phyloP scores from a whole-genome alignment of 83 land plant species.

The Diphasiastrum complanatum region DNA sequence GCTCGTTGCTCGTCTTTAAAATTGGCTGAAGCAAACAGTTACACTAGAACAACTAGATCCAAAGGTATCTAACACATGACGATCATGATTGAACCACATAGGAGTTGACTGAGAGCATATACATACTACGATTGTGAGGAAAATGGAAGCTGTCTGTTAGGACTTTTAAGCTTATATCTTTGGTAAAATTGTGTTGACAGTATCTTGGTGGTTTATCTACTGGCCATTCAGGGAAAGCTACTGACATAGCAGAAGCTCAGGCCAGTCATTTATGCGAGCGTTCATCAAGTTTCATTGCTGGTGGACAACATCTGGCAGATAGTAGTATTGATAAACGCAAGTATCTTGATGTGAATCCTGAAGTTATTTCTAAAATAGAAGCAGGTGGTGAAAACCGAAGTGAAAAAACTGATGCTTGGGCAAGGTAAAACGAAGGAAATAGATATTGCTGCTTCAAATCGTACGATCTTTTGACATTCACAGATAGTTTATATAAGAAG shows the following conservation, averaged over 20 bases:
- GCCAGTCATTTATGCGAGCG: no score
- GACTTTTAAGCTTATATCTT: no score
- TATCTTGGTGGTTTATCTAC: no score
- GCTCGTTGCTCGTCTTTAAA: not conserved
- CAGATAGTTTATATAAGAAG: not conserved
- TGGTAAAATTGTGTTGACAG: no score
- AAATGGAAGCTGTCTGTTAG: no score
- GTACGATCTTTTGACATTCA: not conserved
- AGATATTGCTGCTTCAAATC: not conserved
- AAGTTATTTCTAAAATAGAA: constrained; percentile 10
- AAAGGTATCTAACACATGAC: not conserved
- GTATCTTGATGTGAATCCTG: constrained; percentile 12
- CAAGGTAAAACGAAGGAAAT: constrained; percentile 6
- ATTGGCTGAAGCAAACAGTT: constrained; percentile 11
- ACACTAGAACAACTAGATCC: constrained; percentile 4
- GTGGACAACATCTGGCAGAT: constrained; percentile 9
- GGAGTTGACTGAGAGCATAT: not conserved
- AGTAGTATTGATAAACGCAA: not conserved
- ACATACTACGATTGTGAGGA: constrained; percentile 2
- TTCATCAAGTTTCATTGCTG: constrained; percentile 1
- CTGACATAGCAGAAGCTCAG: no score
- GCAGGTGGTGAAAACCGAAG: constrained; percentile 20
- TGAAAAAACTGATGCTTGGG: constrained; percentile 20
- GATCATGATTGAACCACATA: not conserved
- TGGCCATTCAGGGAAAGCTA: no score